These are phyloP conservation scores for Solanum bulbocastanum DNA, from an alignment of 257 asterid species.

Conservation along the genomic window DNA sequence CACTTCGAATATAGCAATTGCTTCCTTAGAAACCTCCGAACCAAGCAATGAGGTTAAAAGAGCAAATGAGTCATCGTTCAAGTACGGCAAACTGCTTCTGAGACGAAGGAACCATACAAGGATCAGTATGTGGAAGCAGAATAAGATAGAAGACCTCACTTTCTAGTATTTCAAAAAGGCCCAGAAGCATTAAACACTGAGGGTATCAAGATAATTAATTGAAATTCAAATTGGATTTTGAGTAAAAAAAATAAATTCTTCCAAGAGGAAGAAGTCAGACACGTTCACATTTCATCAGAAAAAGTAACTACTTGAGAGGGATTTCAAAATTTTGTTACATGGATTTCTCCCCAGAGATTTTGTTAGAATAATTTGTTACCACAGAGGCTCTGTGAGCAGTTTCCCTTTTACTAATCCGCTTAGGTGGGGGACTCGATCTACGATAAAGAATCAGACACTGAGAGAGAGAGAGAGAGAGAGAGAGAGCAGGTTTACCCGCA, in stretches of 20 bases:
- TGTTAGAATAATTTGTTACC: not conserved
- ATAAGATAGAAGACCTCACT: not conserved
- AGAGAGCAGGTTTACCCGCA: slow-evolving; percentile 41
- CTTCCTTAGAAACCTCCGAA: slow-evolving; percentile 47
- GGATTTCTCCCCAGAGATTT: not conserved
- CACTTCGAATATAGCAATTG: slow-evolving; percentile 40
- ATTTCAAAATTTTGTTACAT: not conserved
- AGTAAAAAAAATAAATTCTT: not conserved
- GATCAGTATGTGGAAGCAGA: not conserved
- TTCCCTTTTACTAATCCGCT: not conserved
- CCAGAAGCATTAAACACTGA: not conserved
- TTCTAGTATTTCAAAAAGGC: not conserved
- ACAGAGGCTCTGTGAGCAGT: not conserved
- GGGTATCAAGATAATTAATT: not conserved
- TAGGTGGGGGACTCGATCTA: not conserved
- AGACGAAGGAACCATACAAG: slow-evolving; percentile 1
- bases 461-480: not conserved
- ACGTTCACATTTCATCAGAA: not conserved
- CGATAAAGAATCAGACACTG: not conserved
- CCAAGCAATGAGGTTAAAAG: slow-evolving; percentile 62
- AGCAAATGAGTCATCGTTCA: slow-evolving; percentile 43
- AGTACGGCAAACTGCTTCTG: slow-evolving; percentile 33
- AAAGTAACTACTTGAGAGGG: not conserved
- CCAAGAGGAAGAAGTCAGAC: not conserved
- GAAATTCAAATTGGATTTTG: not conserved